Base-by-base conservation (phyloP, 2,329 filamentous ascomycete species). In the Aspergillus persii region DNA sequence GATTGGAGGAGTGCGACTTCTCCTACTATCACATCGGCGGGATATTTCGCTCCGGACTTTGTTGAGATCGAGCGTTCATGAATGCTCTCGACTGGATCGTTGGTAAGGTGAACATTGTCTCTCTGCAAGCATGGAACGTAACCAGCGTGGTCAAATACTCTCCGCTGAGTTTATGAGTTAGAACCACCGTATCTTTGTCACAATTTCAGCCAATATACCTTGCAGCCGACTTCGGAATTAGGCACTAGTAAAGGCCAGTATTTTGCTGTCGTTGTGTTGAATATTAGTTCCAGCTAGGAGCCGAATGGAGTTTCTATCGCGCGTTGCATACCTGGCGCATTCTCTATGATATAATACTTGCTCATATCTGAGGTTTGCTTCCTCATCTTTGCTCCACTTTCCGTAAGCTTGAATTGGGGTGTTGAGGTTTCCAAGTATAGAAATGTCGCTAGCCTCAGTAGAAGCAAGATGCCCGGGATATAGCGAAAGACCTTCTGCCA, bases 161-260 rank as follows among this genome's bases (percentile, higher is more conserved):
- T 29, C 15, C 57, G 39, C 57, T 59, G 31, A 2, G 12, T 2
- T 12, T 2, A 26, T 52, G 3, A 11, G 7, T 23, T 44, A 41
- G 36, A 15, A 41, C n/a, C 5, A 7, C 2, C 15, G n/a, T 5
- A 15, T 41, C 12, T 41, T 6, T 15, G 15, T 3, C 12, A 41
- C 12, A 2, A 41, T 15, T 5, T 5, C 30, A n/a, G 15, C 2
- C 8, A n/a, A 6, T 15, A 9, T 60, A 66, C 65, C 58, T 64
- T 66, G 57, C 65, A 67, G 44, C 65, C 65, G 31, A 63, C 54
- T 8, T 67, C 61, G 29, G 56, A 58, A 4, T 36, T 54, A 8
- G 59, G 63, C 11, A 61, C 50, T 1, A 67, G 29, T 1, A 67
- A 48, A 1, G 59, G 29, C 65, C 65, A 67, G 31, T 66, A 67